Conservation (phyloP, 306 rosid genomes). For the Dalbergia cultrata region DNA sequence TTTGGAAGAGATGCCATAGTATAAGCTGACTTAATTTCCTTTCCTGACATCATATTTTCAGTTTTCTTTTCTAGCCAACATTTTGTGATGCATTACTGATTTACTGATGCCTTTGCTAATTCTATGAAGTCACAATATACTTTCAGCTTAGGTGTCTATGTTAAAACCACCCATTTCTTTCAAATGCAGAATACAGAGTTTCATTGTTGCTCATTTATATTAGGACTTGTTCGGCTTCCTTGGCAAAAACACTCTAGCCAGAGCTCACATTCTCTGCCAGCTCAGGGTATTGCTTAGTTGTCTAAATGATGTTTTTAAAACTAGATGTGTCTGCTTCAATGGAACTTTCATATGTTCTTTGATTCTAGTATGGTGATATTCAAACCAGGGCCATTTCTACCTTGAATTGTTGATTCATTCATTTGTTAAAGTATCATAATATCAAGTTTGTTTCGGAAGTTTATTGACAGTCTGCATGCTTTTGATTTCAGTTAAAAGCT, state of each 20-base stretch:
- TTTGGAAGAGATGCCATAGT: conserved; percentile 98
- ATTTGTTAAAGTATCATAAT: background rate
- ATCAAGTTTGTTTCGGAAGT: background rate
- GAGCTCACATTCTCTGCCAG: conserved; percentile 71
- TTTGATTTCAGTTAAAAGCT: conserved; percentile 80
- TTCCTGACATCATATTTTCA: conserved; percentile 13
- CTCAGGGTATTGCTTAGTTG: conserved; percentile 51
- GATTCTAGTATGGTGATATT: background rate
- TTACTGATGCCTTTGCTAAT: conserved; percentile 35
- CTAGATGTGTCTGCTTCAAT: no score
- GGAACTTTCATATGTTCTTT: no score
- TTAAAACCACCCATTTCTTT: background rate
- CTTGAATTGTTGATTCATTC: conserved; percentile 23
- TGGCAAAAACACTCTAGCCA: conserved; percentile 93
- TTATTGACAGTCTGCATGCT: conserved; percentile 34
- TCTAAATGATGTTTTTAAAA: no score
- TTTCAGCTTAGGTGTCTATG: conserved; percentile 28
- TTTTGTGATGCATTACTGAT: conserved; percentile 33
- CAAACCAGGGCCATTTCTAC: conserved; percentile 6
- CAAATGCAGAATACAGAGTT: no score
- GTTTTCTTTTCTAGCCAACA: conserved; percentile 22
- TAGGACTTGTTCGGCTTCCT: conserved; percentile 97
- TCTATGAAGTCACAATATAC: conserved; percentile 1
- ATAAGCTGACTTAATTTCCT: conserved; percentile 62
- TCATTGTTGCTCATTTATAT: conserved; percentile 36